Evolutionary conservation across 2,329 filamentous ascomycete genomes (phyloP), one percentile per base, ranked within the genome.

Genomic region (Talaromyces albobiverticillius): DNA sequence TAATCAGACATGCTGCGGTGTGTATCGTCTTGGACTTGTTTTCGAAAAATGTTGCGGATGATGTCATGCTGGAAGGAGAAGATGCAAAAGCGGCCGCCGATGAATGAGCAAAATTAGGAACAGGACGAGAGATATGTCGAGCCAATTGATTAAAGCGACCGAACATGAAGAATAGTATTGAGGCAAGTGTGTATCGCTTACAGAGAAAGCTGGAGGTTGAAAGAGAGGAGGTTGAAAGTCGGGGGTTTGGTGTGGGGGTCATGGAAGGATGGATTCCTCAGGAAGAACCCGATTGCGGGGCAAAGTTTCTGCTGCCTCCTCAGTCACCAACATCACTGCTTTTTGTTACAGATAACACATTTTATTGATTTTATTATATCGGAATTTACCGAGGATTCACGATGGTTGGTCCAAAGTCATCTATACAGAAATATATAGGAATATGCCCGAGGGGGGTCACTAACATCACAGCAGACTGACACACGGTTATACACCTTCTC

Each of bases 401-500:
- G 10, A 29, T 29, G 26, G 26, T 29, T 10, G 26, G 26, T 29
- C 26, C 18, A 46, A 29, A 46, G 18, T n/a, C n/a, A 49, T 23
- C 46, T 49, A 20, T 49, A 11, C 26, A 34, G 31, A n/a, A n/a
- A n/a, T n/a, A n/a, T n/a, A n/a, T n/a, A n/a, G n/a, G n/a, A n/a
- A n/a, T n/a, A n/a, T n/a, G n/a, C n/a, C n/a, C n/a, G n/a, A n/a
- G n/a, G n/a, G n/a, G n/a, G 31, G 13, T 34, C 31, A 46, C 18
- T 10, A n/a, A 36, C 23, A 16, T n/a, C 20, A 25, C 61, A 79
- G 74, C 71, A 85, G 65, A 95, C 92, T 68, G 92, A 96, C 79
- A 86, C 90, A 58, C 82, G 91, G 63, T 82, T 97, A 59, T 97
- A 96, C 77, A 90, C 89, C 56, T 95, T 97, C 82, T 95, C 91